A percentile compares a stretch with the other conserved stretches of the same genome.
Conservation (phyloP, 306 rosid species). For the Corylus americana region DNA sequence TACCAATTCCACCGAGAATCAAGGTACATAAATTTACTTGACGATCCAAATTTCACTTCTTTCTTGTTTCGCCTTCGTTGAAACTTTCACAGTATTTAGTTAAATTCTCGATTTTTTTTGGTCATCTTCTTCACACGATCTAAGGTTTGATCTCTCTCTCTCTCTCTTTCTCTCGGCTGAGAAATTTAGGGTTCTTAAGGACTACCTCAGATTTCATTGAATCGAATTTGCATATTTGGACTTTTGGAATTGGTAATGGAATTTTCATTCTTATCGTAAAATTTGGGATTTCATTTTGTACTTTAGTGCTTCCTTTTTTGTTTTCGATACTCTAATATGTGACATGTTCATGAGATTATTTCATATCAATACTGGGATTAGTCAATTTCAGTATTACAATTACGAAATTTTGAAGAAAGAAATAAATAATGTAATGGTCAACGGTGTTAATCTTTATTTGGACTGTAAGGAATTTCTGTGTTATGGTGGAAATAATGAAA, state of each 20-base stretch:
- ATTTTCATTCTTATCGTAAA: not conserved
- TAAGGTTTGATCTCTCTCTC: constrained; percentile 28
- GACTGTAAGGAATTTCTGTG: not conserved
- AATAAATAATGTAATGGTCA: not conserved
- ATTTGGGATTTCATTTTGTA: not conserved
- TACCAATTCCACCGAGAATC: constrained; percentile 8
- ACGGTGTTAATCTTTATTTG: not conserved
- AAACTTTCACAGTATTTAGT: not conserved
- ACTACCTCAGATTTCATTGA: too few relatives aligned
- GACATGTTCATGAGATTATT: not conserved
- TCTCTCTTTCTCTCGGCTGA: not conserved
- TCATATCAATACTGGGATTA: not conserved
- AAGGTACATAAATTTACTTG: constrained; percentile 12
- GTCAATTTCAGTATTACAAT: not conserved
- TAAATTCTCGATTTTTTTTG: not conserved
- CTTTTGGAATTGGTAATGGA: not conserved
- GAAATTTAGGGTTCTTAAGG: constrained; percentile 2
- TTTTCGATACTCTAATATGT: not conserved
- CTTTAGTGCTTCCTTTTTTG: not conserved
- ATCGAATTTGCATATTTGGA: not conserved
- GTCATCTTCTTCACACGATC: constrained; percentile 3
- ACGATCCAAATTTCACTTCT: not conserved
- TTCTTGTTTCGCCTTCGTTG: not conserved
- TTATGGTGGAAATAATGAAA: not conserved
- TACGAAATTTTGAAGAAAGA: not conserved